Percentiles rank a stretch among this genome's conserved stretches.
These are phyloP conservation scores for Daldinia sp. DNA, from an alignment of 2,329 filamentous ascomycete genomes.

Conservation along the genomic window DNA sequence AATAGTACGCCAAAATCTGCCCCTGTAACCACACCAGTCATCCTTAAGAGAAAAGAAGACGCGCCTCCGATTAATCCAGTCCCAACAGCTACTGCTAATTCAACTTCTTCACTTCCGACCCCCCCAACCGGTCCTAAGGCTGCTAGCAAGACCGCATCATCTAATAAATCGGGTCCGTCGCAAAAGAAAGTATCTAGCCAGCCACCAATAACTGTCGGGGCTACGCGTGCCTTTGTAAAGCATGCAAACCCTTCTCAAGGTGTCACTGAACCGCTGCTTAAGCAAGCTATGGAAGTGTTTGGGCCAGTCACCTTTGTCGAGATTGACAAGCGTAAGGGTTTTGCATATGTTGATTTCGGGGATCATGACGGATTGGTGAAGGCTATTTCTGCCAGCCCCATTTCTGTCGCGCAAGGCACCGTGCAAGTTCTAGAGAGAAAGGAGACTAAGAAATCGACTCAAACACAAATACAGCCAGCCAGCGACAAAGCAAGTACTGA, in stretches of 20 bases:
- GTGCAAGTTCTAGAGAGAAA: conserved; percentile 88
- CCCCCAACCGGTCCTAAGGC: conserved; percentile 47
- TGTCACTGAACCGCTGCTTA: conserved; percentile 82
- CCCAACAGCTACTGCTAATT: conserved; percentile 38
- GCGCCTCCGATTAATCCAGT: conserved; percentile 23
- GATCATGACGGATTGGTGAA: conserved; percentile 76
- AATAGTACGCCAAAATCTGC: conserved; percentile 40
- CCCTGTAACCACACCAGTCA: conserved; percentile 43
- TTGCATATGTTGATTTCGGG: conserved; percentile 90
- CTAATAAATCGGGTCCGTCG: conserved; percentile 36
- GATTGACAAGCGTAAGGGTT: conserved; percentile 93
- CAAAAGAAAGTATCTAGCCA: conserved; percentile 47
- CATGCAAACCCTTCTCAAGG: conserved; percentile 90
- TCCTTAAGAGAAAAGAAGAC: conserved; percentile 45
- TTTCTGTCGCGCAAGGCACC: conserved; percentile 82
- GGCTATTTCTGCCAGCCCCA: conserved; percentile 81
- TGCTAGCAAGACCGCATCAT: conserved; percentile 33
- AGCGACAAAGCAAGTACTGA: conserved; percentile 39
- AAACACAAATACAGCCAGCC: conserved; percentile 32
- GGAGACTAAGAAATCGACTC: conserved; percentile 55
- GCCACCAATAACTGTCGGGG: conserved; percentile 52
- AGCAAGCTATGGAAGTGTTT: conserved; percentile 76
- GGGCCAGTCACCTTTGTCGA: conserved; percentile 82
- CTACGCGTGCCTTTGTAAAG: conserved; percentile 78
- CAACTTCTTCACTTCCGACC: conserved; percentile 44